phyloP scores from a whole-genome alignment of 345 rosid genomes.

The Gossypium ekmanianum region DNA sequence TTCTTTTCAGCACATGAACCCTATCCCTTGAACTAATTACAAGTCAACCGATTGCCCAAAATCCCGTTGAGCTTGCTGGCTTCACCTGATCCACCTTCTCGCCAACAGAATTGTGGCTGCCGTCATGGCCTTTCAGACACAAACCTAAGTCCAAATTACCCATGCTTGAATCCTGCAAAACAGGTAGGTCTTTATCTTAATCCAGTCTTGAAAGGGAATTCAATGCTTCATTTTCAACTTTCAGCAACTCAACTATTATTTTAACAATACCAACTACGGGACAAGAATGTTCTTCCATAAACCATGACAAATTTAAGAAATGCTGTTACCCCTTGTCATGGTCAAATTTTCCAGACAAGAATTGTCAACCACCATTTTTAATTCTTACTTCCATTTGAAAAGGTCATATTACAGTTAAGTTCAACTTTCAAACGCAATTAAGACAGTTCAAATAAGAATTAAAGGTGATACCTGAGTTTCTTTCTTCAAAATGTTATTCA shows the following conservation, averaged over 20 bases:
- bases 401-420: not conserved
- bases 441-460: not conserved
- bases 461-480: conserved; percentile 35
- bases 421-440: not conserved
- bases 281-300: not conserved
- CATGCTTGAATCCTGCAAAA: conserved; percentile 46
- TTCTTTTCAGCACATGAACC: not conserved
- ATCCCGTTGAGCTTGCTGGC: conserved; percentile 20
- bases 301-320: not conserved
- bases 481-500: conserved; percentile 24
- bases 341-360: not conserved
- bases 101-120: conserved; percentile 18
- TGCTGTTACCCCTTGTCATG: not conserved
- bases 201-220: not conserved
- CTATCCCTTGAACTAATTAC: not conserved
- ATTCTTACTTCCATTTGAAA: not conserved
- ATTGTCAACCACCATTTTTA: not conserved
- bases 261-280: not conserved
- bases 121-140: conserved; percentile 44
- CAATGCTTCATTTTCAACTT: not conserved
- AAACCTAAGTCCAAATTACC: conserved; percentile 51
- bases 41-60: conserved; percentile 19
- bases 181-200: not conserved
- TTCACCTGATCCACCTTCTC: conserved; percentile 24
- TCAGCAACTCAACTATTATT: not conserved